Evolutionary conservation across 495 filamentous ascomycete species (phyloP).

Genomic region (Talaromyces thailandensis): DNA sequence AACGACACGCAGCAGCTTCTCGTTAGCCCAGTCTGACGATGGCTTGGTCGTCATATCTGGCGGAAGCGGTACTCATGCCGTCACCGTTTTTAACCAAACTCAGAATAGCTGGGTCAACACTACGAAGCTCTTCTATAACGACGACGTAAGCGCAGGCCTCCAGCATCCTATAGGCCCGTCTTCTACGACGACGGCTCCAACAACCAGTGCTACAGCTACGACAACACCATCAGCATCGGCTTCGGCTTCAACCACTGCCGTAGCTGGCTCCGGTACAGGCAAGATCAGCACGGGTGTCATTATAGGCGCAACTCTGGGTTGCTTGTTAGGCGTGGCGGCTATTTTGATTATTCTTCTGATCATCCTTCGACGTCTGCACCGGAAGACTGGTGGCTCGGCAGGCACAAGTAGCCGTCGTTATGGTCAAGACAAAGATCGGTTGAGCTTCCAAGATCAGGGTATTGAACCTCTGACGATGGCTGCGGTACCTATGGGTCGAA

Average conservation of each 20-base stretch:
- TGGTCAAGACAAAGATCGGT: conserved; percentile 47
- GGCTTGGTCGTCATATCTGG: conserved; percentile 68
- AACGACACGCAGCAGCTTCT: conserved; percentile 49
- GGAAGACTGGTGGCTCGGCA: conserved; percentile 41
- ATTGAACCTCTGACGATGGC: conserved; percentile 40
- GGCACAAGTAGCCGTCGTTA: conserved; percentile 42
- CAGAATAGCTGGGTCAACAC: conserved; percentile 78
- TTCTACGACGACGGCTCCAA: conserved; percentile 26
- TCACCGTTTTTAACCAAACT: conserved; percentile 75
- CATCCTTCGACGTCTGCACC: conserved; percentile 53
- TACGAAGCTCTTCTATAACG: conserved; percentile 47
- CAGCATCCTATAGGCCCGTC: conserved; percentile 27
- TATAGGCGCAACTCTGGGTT: conserved; percentile 72
- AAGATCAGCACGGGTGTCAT: conserved; percentile 45
- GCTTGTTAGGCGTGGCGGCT: conserved; percentile 60
- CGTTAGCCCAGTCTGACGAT: conserved; percentile 48
- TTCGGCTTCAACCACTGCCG: conserved; percentile 24
- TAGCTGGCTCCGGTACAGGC: conserved; percentile 19
- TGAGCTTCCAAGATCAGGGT: conserved; percentile 58
- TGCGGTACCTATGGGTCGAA: conserved; percentile 34
- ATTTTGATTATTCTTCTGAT: conserved; percentile 62
- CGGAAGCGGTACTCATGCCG: conserved; percentile 47
- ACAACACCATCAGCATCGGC: conserved; percentile 20
- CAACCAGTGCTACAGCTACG: conserved; percentile 28
- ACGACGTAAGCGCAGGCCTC: conserved; percentile 21